Evolutionary conservation across 2,329 filamentous ascomycete species (phyloP), one percentile per base, ranked within the genome.

Genomic region (Colletotrichum incanum): DNA sequence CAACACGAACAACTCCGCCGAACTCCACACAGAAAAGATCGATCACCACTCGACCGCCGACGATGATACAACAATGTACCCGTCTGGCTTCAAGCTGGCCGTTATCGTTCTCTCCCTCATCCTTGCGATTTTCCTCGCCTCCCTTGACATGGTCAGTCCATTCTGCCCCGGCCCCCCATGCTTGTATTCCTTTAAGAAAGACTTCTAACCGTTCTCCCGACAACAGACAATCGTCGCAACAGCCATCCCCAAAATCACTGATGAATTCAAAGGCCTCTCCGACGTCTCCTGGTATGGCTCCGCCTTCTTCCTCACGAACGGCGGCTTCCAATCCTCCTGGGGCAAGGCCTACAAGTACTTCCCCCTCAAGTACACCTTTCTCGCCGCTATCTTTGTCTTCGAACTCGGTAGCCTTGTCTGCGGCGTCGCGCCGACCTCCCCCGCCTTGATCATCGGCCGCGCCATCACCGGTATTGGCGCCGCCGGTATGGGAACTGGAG

Each of bases 251-350:
- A 82, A 81, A 52, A 85, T 85, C 68, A 84, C 83, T 1, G 80
- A 77, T 72, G 79, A 79, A 26, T 80, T 82, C 75, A 76, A 82
- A 20, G 76, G 79, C 39, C 76, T 85, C 2, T 76, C 79, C 8
- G 82, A 86, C 56, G 80, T 86, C 9, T 82, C 81, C 23, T 88
- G 86, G 86, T 87, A 87, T 71, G 84, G 83, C 1, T 80, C 82
- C 31, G 83, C 81, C 12, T 84, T 80, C 71, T 80, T 82, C 62
- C 67, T 82, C n/a, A 80, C 79, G 0, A 61, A 77, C 9, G 79
- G 75, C 14, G 69, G 52, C 37, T 74, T 76, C 52, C 74, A 76
- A 28, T 67, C 74, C 0, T 59, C 67, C 47, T 76, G 72, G 65
- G 78, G 78, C 26, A 81, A 82, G 1, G 75, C 73, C 20, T 79